Conservation (phyloP, 768 basidiomycete species). For the Lactifluus pinguis region DNA sequence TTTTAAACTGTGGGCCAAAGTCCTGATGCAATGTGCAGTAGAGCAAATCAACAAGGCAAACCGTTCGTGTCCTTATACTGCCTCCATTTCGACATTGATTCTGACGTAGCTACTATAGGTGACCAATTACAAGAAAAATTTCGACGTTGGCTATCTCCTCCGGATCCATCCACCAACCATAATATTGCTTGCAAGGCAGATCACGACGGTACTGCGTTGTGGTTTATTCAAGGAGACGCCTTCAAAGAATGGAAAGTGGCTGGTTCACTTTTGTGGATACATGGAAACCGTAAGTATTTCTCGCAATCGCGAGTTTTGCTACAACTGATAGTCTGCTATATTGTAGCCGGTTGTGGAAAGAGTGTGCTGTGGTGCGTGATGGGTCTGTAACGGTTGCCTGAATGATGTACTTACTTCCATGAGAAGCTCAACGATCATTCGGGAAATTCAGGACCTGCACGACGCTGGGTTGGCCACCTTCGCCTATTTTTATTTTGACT, state of each 20-base stretch:
- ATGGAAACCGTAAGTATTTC: no score
- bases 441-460: no score
- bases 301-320: no score
- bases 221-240: not conserved
- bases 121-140: not conserved
- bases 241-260: not conserved
- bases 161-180: not conserved
- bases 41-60: not conserved
- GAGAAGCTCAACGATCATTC: no score
- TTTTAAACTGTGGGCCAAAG: not conserved
- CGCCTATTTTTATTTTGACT: no score
- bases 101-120: not conserved
- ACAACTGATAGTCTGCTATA: no score
- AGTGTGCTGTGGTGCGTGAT: no score
- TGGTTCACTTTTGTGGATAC: no score
- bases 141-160: not conserved
- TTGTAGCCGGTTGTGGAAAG: no score
- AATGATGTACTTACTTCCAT: no score
- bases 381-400: no score
- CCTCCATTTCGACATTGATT: not conserved
- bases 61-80: not conserved
- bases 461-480: no score
- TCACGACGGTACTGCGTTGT: not conserved
- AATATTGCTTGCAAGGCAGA: not conserved
- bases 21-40: not conserved